A percentile compares a stretch with the other conserved stretches of the same genome.
Evolutionary conservation across 2,329 filamentous ascomycete species (phyloP).

Genomic region (Xylaria arbuscula): DNA sequence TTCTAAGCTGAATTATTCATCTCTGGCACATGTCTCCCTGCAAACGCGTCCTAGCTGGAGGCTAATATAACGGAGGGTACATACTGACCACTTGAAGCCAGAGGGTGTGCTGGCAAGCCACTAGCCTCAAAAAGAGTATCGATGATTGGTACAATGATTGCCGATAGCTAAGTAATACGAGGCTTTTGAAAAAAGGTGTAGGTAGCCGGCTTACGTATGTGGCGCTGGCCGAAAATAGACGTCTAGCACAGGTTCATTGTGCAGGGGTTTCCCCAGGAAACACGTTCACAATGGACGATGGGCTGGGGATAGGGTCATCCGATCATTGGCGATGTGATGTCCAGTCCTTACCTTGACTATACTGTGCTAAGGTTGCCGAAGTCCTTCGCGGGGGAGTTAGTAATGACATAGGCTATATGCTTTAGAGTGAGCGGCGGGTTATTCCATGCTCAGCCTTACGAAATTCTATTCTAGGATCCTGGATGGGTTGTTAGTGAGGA

Average conservation of each 20-base stretch:
- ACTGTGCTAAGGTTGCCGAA: neutral
- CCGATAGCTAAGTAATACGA: conserved; percentile 19
- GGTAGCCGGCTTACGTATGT: neutral
- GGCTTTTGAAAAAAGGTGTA: neutral
- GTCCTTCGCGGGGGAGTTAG: neutral
- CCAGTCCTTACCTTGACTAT: conserved; percentile 7
- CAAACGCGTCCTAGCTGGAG: conserved; percentile 22
- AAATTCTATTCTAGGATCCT: conserved; percentile 22
- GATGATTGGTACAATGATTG: conserved; percentile 14
- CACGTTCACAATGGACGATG: conserved; percentile 2
- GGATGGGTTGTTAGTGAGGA: conserved; percentile 8
- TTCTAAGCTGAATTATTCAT: conserved; percentile 9
- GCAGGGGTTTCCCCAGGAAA: conserved; percentile 27
- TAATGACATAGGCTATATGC: conserved; percentile 8
- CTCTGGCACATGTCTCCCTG: neutral
- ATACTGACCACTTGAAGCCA: conserved; percentile 1
- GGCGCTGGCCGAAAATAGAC: conserved; percentile 18
- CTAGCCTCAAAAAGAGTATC: neutral
- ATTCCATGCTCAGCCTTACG: conserved; percentile 29
- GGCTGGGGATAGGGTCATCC: conserved; percentile 6
- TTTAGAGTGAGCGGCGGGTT: conserved; percentile 1
- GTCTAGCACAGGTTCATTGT: neutral
- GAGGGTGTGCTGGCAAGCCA: neutral
- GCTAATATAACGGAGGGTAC: neutral
- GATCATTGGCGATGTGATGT: conserved; percentile 20